Base-by-base conservation (phyloP, 129 eudicot genomes). In the Kitagawia praeruptora region DNA sequence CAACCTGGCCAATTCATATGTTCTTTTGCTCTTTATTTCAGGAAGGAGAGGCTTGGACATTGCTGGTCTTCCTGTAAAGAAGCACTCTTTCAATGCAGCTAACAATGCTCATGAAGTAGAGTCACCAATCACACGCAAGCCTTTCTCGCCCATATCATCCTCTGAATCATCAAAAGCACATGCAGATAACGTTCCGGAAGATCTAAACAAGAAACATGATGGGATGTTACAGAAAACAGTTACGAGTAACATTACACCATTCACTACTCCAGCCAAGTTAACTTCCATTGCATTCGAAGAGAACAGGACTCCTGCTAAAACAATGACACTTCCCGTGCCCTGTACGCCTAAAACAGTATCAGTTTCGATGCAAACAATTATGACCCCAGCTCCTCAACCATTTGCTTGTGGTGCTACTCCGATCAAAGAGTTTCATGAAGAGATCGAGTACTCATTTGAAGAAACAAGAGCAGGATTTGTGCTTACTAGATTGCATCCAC, bases 391-490 rank as follows among this genome's bases (percentile, higher is more conserved):
- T 42, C 78, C 84, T 49, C 44, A 53, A 10, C 34, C 74, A 37
- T 15, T 61, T 6, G 74, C 31, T 78, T 79, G 66, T 78, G 74
- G 23, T 28, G 37, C 63, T 56, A 80, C 70, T 75, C 42, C 61
- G 41, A 83, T 69, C n/a, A 87, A 80, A 45, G 82, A 82, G 73
- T 79, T 14, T 63, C 69, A 77, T 41, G 92, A 89, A 82, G 97
- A 89, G 84, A 84, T 93, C 15, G 98, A 93, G 75, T 91, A 93
- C 78, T 93, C 98, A 23, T 93, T 93, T 56, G 98, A 93, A 82
- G 98, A 91, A 86, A 83, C 85, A 81, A 83, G 98, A 80, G 96
- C 93, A 39, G 98, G 97, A 15, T 91, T 86, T 85, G 78, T 86
- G 81, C 86, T 91, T 80, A 85, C 92, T 4, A 75, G 47, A 78